Evolutionary conservation across 768 basidiomycete species (phyloP).

Genomic region (Tulasnella sp.): DNA sequence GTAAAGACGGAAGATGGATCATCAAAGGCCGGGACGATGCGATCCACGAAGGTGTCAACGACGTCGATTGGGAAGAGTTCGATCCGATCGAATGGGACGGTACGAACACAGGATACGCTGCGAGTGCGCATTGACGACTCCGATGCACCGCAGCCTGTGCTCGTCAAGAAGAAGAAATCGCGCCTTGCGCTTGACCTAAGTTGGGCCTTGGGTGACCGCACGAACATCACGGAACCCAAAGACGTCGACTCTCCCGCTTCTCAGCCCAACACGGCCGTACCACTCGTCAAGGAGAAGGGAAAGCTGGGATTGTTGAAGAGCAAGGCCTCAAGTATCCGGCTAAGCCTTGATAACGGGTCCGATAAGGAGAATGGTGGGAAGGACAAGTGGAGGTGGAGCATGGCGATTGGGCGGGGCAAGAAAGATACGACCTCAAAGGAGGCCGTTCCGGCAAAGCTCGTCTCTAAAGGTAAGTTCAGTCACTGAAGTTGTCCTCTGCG

Average conservation of each 20-base stretch:
- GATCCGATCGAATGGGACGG: conserved; percentile 2
- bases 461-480: no score
- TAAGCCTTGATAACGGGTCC: background rate
- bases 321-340: background rate
- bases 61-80: background rate
- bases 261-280: conserved; percentile 22
- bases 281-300: conserved; percentile 14
- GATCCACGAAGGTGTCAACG: background rate
- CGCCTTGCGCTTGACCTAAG: conserved; percentile 46
- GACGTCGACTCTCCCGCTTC: background rate
- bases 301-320: conserved; percentile 4
- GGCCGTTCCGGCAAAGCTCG: conserved; percentile 21
- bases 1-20: conserved; percentile 13
- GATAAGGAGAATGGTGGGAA: conserved; percentile 21
- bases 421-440: conserved; percentile 32
- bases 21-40: background rate
- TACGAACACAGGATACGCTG: conserved; percentile 4
- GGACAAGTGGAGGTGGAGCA: conserved; percentile 50
- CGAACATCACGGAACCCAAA: conserved; percentile 34
- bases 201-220: conserved; percentile 46
- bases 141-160: background rate
- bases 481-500: no score
- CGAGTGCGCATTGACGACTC: background rate
- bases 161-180: conserved; percentile 26
- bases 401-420: conserved; percentile 57